Percentiles rank a stretch among this genome's conserved stretches.
These are phyloP conservation scores for Dictyostelium citrinum DNA, from an alignment of 78 protist genomes.

Conservation along the genomic window DNA sequence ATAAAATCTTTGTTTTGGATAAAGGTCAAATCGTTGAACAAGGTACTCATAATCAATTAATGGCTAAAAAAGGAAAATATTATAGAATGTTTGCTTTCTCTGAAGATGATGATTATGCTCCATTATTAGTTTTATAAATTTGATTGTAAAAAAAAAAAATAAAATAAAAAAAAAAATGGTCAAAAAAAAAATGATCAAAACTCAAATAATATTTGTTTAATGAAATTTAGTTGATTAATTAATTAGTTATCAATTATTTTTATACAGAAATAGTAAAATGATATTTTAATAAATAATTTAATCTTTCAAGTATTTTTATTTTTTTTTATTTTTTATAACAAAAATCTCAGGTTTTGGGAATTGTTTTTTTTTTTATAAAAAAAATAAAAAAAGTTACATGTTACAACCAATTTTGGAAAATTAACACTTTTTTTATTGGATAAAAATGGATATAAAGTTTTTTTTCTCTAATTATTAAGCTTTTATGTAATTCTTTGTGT, in stretches of 20 bases:
- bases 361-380: not conserved
- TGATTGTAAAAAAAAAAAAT: not conserved
- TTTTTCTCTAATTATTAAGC: not conserved
- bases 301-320: not conserved
- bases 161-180: no score
- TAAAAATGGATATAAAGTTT: not conserved
- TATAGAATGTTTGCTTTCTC: conserved; percentile 22
- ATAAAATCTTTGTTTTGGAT: conserved; percentile 83
- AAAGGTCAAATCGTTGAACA: conserved; percentile 86
- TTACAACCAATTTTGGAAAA: not conserved
- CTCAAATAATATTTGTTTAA: no score
- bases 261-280: no score
- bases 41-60: conserved; percentile 89
- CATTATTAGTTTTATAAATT: not conserved
- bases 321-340: no score
- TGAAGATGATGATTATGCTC: not conserved
- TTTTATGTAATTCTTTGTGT: no score
- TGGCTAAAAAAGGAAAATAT: conserved; percentile 59
- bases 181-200: no score
- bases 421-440: not conserved
- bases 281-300: no score
- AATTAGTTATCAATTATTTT: no score
- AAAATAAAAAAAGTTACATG: not conserved
- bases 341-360: not conserved
- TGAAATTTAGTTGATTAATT: no score